Base-by-base conservation (phyloP, 2,329 filamentous ascomycete genomes). In the Mollisia scopiformis region DNA sequence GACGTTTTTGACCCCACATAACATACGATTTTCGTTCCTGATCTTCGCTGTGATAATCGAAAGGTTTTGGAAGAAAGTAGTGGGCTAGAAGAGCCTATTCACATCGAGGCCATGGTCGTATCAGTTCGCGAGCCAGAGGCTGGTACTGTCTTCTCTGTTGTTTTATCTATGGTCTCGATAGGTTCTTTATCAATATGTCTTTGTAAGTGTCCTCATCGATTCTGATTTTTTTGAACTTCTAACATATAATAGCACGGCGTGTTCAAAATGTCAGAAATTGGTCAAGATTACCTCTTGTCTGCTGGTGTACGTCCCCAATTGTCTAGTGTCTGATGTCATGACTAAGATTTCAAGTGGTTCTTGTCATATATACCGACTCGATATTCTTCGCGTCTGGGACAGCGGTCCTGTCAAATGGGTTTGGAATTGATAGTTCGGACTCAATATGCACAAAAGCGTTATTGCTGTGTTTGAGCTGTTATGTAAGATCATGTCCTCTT, bases 301-400 rank as follows among this genome's bases (percentile, higher is more conserved):
- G 69, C 37, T 71, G 69, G 69, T 31, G 69, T 71, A 58, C 60
- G 68, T 66, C 8, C 27, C 2, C 10, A n/a, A n/a, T 41, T 4
- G 16, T 7, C 28, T n/a, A 6, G 13, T 11, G 16, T 19, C 25
- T 19, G 10, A 16, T 51, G 6, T 13, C 14, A 10, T 51, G 35
- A 49, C 62, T 14, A 68, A 35, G 8, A 6, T 16, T 8, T 13
- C n/a, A 28, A 88, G 86, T 88, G 52, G 80, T 88, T 51, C 75
- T 88, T 43, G 76, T 79, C 10, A 84, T 88, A 35, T 88, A 88
- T 65, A 39, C 77, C 59, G 85, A 88, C 64, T 88, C 85, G 0
- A 86, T 83, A 57, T 66, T 81, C 8, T 89, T 89, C 67, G 82
- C 87, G 13, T 79, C 85, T 63, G 80, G 79, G 8, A 84, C 85